Percentiles rank a stretch among this genome's conserved stretches.
phyloP scores from a whole-genome alignment of 345 rosid species.

The Sonneratia alba region DNA sequence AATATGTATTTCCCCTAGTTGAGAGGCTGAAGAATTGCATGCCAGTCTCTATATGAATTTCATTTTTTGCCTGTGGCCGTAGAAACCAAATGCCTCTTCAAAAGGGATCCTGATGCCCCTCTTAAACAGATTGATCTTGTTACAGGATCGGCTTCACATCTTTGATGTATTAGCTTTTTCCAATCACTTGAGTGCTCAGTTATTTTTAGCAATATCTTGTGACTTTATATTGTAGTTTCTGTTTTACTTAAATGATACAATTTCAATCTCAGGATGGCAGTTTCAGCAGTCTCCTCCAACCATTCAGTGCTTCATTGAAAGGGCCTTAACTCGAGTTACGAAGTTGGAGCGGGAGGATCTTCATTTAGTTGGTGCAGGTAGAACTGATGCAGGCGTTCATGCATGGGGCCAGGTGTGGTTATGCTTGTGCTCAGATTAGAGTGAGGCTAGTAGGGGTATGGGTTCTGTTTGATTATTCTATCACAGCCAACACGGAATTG shows the following conservation, averaged over 20 bases:
- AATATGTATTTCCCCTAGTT: neutral
- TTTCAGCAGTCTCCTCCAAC: constrained; percentile 84
- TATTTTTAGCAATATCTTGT: neutral
- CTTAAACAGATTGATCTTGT: neutral
- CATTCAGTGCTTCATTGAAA: constrained; percentile 61
- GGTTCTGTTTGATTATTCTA: neutral
- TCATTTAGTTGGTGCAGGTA: constrained; percentile 67
- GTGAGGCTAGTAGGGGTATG: neutral
- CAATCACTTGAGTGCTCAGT: neutral
- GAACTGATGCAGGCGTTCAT: constrained; percentile 93
- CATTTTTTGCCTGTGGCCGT: neutral
- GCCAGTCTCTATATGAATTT: neutral
- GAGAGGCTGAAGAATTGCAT: neutral
- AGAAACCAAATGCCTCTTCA: neutral
- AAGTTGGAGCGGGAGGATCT: constrained; percentile 62
- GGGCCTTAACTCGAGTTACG: constrained; percentile 55
- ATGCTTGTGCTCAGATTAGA: neutral
- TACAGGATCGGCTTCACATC: neutral
- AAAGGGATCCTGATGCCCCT: neutral
- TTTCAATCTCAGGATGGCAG: constrained; percentile 67
- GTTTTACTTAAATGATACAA: neutral
- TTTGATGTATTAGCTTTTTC: neutral
- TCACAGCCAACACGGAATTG: neutral
- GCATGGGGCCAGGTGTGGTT: constrained; percentile 86
- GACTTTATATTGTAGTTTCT: neutral